phyloP scores from a whole-genome alignment of 495 filamentous ascomycete species.

The Hypoxylon crocopeplum region DNA sequence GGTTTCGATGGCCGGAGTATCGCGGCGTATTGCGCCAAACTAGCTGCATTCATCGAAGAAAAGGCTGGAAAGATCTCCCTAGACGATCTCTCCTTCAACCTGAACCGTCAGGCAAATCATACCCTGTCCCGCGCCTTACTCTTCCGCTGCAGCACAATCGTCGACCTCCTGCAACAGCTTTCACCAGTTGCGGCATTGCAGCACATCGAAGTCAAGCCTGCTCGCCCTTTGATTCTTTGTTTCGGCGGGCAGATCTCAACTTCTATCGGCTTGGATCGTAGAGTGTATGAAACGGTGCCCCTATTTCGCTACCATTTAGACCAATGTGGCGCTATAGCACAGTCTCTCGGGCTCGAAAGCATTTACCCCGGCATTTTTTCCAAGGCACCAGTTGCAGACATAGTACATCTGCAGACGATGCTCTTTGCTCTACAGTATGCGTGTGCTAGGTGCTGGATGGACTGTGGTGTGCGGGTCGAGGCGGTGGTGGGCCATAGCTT shows the following conservation, averaged over 20 bases:
- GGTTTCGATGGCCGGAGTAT: constrained; percentile 31
- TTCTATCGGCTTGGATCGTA: constrained; percentile 48
- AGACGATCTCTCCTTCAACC: constrained; percentile 46
- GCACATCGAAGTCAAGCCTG: not conserved
- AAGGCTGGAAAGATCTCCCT: constrained; percentile 1
- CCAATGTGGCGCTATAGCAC: constrained; percentile 38
- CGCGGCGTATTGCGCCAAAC: constrained; percentile 3
- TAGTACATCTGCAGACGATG: constrained; percentile 50
- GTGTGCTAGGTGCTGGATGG: constrained; percentile 54
- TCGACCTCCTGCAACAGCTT: constrained; percentile 41
- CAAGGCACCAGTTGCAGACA: constrained; percentile 43
- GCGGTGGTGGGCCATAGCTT: constrained; percentile 56
- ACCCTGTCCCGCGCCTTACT: constrained; percentile 33
- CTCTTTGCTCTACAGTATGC: constrained; percentile 58
- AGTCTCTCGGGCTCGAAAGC: constrained; percentile 37
- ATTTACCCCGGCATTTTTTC: constrained; percentile 59
- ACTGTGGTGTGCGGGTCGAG: constrained; percentile 42
- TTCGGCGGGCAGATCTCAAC: constrained; percentile 61
- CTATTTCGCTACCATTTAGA: constrained; percentile 52
- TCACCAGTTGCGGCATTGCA: not conserved
- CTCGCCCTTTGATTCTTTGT: constrained; percentile 53
- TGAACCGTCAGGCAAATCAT: constrained; percentile 40
- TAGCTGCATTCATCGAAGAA: not conserved
- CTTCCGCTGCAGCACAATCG: constrained; percentile 36
- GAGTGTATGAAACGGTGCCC: constrained; percentile 41